Base-by-base conservation (phyloP, 2,329 filamentous ascomycete genomes). In the Aspergillus brasiliensis region DNA sequence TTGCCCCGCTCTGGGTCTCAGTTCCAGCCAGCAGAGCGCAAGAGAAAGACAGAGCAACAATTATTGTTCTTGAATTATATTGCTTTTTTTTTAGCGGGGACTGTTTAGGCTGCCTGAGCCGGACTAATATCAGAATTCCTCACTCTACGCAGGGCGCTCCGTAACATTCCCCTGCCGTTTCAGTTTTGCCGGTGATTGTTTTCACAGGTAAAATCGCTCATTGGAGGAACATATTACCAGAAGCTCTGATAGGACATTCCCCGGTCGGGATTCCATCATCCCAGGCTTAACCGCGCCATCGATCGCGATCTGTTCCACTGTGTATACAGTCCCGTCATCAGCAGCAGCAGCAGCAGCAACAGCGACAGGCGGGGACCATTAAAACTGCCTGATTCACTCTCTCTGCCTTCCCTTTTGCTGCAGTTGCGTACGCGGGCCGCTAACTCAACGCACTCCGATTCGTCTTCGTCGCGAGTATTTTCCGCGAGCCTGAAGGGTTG, bases 1-100 rank as follows among this genome's bases (percentile, higher is more conserved):
- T 60, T 60, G 60, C 57, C 57, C 57, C 60, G 57, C 58, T 21
- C 54, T 54, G 60, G 57, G 53, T 59, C 60, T 40, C 31, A 42
- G 31, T 52, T 37, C 27, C 44, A 15, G 31, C 31, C 31, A 34
- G 31, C 31, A n/a, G n/a, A n/a, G n/a, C n/a, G n/a, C n/a, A n/a
- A n/a, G n/a, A n/a, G n/a, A n/a, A n/a, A n/a, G n/a, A n/a, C n/a
- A n/a, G n/a, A n/a, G n/a, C n/a, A n/a, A n/a, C n/a, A n/a, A 34
- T 34, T 34, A 15, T 34, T 34, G 31, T 34, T 11, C 44, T 46
- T 57, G 46, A 17, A 15, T 31, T 51, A 44, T 10, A 23, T 52
- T 52, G 28, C 49, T 19, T 19, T 52, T 52, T 52, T 52, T 47
- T 25, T 6, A 11, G 31, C 11, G 13, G 31, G 28, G 27, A n/a